Conservation (phyloP, 192 early-diverging fungal species). For the Glomus cerebriforme region DNA sequence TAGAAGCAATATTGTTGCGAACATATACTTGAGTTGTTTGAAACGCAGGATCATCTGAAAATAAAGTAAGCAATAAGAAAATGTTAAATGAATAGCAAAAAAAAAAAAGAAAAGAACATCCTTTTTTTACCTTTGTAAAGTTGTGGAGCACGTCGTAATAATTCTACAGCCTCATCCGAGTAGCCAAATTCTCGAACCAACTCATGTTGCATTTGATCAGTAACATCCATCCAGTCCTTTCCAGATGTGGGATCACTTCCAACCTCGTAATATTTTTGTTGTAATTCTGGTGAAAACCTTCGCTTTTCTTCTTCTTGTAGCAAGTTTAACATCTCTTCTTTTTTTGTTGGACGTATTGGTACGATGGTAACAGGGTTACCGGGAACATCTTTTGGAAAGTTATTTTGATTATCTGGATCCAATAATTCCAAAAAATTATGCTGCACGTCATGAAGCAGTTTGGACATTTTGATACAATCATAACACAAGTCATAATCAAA, state of each 20-base stretch:
- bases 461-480: slow-evolving; percentile 16
- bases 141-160: slow-evolving; percentile 27
- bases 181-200: slow-evolving; percentile 28
- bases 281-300: slow-evolving; percentile 15
- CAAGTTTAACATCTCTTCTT: slow-evolving; percentile 7
- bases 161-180: slow-evolving; percentile 18
- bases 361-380: not conserved
- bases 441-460: slow-evolving; percentile 9
- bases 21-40: slow-evolving; percentile 19
- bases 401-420: not conserved
- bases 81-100: not conserved
- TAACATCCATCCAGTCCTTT: slow-evolving; percentile 27
- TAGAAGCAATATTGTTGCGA: slow-evolving; percentile 18
- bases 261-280: slow-evolving; percentile 23
- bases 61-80: not conserved
- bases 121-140: slow-evolving; percentile 7
- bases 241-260: slow-evolving; percentile 14
- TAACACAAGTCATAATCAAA: slow-evolving; percentile 22
- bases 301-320: slow-evolving; percentile 20
- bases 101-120: not conserved
- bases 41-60: slow-evolving; percentile 11
- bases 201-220: slow-evolving; percentile 20
- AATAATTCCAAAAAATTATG: slow-evolving; percentile 17
- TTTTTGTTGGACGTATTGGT: slow-evolving; percentile 25
- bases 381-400: not conserved